Conservation (phyloP, 208 protist species). For the Leishmania martiniquensis region DNA sequence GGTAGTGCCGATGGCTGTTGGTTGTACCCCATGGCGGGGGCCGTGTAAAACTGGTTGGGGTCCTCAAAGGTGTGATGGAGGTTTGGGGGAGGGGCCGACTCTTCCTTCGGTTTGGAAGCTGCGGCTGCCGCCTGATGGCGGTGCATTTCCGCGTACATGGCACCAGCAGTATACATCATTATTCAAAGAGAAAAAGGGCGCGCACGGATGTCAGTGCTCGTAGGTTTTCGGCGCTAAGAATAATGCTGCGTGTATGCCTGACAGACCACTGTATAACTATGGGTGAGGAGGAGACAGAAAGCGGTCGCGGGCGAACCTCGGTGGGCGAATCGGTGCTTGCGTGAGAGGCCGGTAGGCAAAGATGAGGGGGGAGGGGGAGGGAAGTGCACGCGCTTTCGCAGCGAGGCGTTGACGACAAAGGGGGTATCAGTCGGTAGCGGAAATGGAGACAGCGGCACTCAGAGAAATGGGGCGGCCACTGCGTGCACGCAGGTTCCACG, state of each 20-base stretch:
- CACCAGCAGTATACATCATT: slow-evolving; percentile 26
- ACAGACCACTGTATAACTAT: neutral
- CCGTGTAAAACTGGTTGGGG: slow-evolving; percentile 27
- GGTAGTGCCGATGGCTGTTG: slow-evolving; percentile 13
- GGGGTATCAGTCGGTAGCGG: too few relatives aligned
- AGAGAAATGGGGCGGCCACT: neutral
- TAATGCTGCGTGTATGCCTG: neutral
- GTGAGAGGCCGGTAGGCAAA: neutral
- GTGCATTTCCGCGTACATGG: slow-evolving; percentile 38
- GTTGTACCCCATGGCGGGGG: neutral
- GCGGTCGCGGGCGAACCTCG: neutral
- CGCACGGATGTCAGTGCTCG: neutral
- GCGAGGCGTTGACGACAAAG: neutral
- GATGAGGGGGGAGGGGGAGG: neutral
- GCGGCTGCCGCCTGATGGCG: neutral
- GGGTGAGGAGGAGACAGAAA: neutral
- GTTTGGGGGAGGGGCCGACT: slow-evolving; percentile 21
- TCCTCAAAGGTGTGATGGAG: slow-evolving; percentile 66
- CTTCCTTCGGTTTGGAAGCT: slow-evolving; percentile 18
- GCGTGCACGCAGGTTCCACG: neutral
- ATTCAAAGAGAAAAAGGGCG: neutral
- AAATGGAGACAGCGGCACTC: neutral
- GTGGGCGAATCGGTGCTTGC: neutral
- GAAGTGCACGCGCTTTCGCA: neutral
- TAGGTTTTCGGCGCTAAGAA: neutral